Conservation (phyloP, 202 grass and related monocot genomes). For the Panicum virgatum region DNA sequence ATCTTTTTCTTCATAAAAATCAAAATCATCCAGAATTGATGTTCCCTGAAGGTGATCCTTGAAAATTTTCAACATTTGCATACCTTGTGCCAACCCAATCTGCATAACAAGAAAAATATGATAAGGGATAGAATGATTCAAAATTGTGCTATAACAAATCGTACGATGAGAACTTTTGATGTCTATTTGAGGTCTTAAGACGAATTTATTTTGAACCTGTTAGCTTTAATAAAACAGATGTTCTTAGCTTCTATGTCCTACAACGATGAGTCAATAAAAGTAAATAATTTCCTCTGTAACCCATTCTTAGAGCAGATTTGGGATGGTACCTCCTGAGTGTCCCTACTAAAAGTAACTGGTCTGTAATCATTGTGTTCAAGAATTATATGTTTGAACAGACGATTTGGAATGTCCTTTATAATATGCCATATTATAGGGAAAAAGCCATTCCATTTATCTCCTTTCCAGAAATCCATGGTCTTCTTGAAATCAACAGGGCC, state of each 20-base stretch:
- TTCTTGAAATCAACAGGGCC: constrained; percentile 86
- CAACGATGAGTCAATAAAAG: not conserved
- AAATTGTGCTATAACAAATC: not conserved
- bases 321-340: constrained; percentile 75
- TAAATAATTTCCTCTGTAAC: not conserved
- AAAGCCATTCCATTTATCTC: constrained; percentile 73
- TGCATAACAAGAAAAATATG: constrained; percentile 10
- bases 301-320: not conserved
- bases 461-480: constrained; percentile 72
- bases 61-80: constrained; percentile 70
- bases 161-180: not conserved
- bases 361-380: constrained; percentile 85
- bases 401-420: constrained; percentile 80
- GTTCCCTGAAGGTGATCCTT: constrained; percentile 53
- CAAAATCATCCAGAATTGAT: constrained; percentile 79
- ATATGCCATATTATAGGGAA: constrained; percentile 77
- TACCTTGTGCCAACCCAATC: constrained; percentile 66
- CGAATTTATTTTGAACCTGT: not conserved
- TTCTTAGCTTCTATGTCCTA: constrained; percentile 21
- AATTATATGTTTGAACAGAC: constrained; percentile 64
- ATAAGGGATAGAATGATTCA: not conserved
- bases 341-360: constrained; percentile 69
- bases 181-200: not conserved
- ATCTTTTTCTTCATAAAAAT: constrained; percentile 72
- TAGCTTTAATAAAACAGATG: constrained; percentile 1